Conservation (phyloP, 2,329 filamentous ascomycete species). For the Decorospora gaudefroyi region DNA sequence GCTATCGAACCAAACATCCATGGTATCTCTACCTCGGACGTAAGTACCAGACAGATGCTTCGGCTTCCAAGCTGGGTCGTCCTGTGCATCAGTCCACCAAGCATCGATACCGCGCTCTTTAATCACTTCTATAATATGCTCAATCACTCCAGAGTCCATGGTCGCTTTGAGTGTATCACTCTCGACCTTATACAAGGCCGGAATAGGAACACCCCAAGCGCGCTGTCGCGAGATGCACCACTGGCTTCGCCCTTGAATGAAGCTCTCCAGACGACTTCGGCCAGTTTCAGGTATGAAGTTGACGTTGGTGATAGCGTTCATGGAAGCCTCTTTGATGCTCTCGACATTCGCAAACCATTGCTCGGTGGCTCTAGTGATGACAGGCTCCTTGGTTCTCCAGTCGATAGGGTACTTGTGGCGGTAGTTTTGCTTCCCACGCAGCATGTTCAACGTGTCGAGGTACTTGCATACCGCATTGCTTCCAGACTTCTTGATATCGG, state of each 20-base stretch:
- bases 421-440: slow-evolving; percentile 72
- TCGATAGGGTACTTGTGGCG: slow-evolving; percentile 97
- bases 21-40: slow-evolving; percentile 84
- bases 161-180: slow-evolving; percentile 67
- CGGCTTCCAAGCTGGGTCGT: slow-evolving; percentile 79
- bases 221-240: slow-evolving; percentile 98
- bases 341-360: slow-evolving; percentile 98
- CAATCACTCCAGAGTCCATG: slow-evolving; percentile 77
- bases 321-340: slow-evolving; percentile 74
- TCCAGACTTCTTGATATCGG: slow-evolving; percentile 62
- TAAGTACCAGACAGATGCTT: slow-evolving; percentile 64
- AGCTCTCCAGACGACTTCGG: slow-evolving; percentile 76
- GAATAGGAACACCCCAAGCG: slow-evolving; percentile 96
- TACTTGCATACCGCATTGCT: slow-evolving; percentile 69
- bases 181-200: slow-evolving; percentile 75
- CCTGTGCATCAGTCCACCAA: slow-evolving; percentile 84
- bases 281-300: slow-evolving; percentile 78
- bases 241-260: slow-evolving; percentile 83
- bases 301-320: slow-evolving; percentile 71
- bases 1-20: slow-evolving; percentile 99
- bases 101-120: slow-evolving; percentile 79
- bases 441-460: slow-evolving; percentile 56
- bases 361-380: slow-evolving; percentile 88
- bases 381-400: slow-evolving; percentile 91
- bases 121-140: slow-evolving; percentile 82